Evolutionary conservation across 768 basidiomycete species (phyloP), one percentile per base, ranked within the genome.

Genomic region (Lactifluus volemus): DNA sequence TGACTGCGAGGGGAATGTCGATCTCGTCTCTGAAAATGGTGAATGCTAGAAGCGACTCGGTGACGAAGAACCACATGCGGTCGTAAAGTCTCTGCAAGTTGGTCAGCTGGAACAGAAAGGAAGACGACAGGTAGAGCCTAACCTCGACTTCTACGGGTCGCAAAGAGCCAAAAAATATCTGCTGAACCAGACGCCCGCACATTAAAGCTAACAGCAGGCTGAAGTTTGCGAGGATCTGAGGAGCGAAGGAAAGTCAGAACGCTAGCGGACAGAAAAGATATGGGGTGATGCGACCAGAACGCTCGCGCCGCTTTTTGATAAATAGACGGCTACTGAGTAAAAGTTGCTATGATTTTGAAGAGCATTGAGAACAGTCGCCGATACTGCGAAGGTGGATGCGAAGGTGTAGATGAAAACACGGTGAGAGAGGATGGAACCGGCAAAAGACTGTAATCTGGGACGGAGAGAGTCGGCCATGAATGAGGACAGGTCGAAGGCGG

Each of bases 1-100:
- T 92, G 66, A 94, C 75, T 49, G 88, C 88, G 70, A 98, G 98
- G 4, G 86, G 83, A n/a, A 86, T 81, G 73, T 95, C 92, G 70
- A 96, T 94, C 72, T 93, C 92, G 73, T 95, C 92, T 61, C 94
- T 82, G 75, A 99, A 99, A 66, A 98, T 98, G 39, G 97, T 97
- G 71, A 98, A 89, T 0, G 97, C 96, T 53, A 99, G 77, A 39
- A 99, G 78, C 7, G 92, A 95, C 72, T 99, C 97, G 1, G 97
- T 98, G 53, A 98, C 82, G 74, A 97, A 97, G 76, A 95, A 94
- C 96, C 97, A 98, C 34, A 92, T 82, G 65, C 92, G 82, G 70
- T 98, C 96, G 72, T 98, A 97, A 1, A 99, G 79, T 32, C 95
- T 88, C 96, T 99, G 69, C 17, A n/a, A 15, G 55, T n/a, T 5